Base-by-base conservation (phyloP, 164 flowering plant genomes). In the Piper betle region DNA sequence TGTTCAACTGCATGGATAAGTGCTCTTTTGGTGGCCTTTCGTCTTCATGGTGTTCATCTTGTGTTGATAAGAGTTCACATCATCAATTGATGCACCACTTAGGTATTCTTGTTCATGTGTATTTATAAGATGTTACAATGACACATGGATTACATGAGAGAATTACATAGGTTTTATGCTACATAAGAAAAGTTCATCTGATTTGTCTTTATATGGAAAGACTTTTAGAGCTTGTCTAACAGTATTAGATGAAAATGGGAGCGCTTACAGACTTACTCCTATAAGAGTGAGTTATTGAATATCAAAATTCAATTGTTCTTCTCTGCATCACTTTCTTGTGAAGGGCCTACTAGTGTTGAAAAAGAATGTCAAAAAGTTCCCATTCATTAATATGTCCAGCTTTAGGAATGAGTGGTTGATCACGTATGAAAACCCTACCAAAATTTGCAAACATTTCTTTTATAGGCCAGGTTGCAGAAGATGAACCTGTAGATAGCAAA, bases 401-500 rank as follows among this genome's bases (percentile, higher is more conserved):
- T 17, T 37, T 61, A 25, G 2, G 33, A 25, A 2, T 25, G 33
- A 25, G 33, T 25, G 33, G 33, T 25, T 25, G 33, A 25, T 25
- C 33, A 25, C 33, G 2, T 25, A 25, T 11, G 6, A 43, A 6
- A 19, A 52, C 7, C 37, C 4, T 8, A n/a, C n/a, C n/a, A 37
- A 17, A 37, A n/a, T 6, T 62, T 37, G 4, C 17, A 12, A 17
- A 25, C 52, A 20, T 54, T 19, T 39, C 13, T 20, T 57, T 57
- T 73, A 39, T 92, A 91, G 97, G 76, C 58, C 81, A 85, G 81
- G 82, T 74, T 25, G 64, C 76, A 58, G 80, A 66, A 64, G 88
- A 77, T 18, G 94, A 84, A 11, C 79, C 76, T 60, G 80, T 77
- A 42, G 97, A 91, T 59, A 63, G 88, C 66, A 91, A 85, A 38